Percentiles rank a stretch among this genome's conserved stretches.
These are phyloP conservation scores for Murraya koenigii DNA, from an alignment of 345 rosid genomes.

Conservation along the genomic window DNA sequence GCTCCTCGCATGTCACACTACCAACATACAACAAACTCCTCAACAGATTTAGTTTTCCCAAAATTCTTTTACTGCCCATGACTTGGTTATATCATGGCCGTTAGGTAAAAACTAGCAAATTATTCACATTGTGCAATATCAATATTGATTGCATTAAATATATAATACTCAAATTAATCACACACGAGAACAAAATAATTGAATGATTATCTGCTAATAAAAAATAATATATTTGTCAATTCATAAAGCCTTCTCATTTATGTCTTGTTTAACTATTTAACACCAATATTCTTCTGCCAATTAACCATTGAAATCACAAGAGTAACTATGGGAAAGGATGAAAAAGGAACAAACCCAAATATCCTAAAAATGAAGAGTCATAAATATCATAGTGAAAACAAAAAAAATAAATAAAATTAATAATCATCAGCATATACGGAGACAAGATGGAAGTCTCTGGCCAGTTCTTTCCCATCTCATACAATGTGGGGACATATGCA, in stretches of 20 bases:
- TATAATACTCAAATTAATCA: not conserved
- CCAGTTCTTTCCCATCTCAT: not conserved
- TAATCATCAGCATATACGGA: not conserved
- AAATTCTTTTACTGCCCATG: not conserved
- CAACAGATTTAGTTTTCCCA: not conserved
- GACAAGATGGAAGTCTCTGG: not conserved
- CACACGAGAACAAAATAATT: not conserved
- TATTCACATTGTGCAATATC: too few species aligned
- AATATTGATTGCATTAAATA: not conserved
- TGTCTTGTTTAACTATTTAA: not conserved
- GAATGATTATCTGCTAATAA: too few species aligned
- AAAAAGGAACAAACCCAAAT: not conserved
- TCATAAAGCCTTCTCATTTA: not conserved
- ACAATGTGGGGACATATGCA: not conserved
- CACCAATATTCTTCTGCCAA: not conserved
- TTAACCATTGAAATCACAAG: not conserved
- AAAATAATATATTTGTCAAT: not conserved
- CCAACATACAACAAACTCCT: not conserved
- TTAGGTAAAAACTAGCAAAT: not conserved
- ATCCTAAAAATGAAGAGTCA: not conserved
- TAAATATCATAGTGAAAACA: not conserved
- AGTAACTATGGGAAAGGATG: not conserved
- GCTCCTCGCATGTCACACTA: not conserved
- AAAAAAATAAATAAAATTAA: not conserved
- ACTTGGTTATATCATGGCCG: not conserved